Conservation (phyloP, 2,329 filamentous ascomycete species). For the Monilinia fructicola region DNA sequence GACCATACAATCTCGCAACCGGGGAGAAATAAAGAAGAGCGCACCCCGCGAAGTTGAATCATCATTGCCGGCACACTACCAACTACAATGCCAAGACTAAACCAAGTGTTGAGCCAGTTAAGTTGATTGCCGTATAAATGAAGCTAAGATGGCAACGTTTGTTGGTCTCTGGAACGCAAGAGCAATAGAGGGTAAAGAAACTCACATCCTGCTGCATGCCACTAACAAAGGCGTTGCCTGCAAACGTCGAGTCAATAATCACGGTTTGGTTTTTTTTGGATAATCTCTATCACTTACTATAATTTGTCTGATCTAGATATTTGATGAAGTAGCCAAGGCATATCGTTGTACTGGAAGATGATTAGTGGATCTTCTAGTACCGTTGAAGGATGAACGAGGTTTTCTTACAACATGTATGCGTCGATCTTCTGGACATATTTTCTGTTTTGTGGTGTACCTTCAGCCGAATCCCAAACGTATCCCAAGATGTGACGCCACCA, state of each 20-base stretch:
- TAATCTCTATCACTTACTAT: conserved; percentile 15
- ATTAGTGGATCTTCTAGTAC: no score
- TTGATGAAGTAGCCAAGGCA: conserved; percentile 46
- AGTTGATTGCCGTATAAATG: conserved; percentile 53
- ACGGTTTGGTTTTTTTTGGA: no score
- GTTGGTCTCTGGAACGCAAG: no score
- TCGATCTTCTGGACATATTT: conserved; percentile 16
- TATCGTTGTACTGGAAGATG: background rate
- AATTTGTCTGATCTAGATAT: conserved; percentile 42
- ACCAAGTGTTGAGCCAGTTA: conserved; percentile 52
- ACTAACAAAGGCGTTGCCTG: conserved; percentile 32
- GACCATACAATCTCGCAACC: conserved; percentile 3
- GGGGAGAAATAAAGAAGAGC: conserved; percentile 31
- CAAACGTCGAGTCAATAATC: no score
- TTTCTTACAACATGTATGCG: conserved; percentile 8
- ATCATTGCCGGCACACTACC: conserved; percentile 26
- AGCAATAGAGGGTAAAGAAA: no score
- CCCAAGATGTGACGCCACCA: conserved; percentile 3
- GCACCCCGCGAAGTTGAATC: conserved; percentile 23
- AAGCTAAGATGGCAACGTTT: conserved; percentile 33
- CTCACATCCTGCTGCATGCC: conserved; percentile 42
- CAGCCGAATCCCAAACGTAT: conserved; percentile 4
- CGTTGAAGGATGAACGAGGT: no score
- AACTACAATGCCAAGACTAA: conserved; percentile 44
- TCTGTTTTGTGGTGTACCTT: conserved; percentile 14